Conservation (phyloP, 1,139 yeast genomes). For the Candida sanyaensis region DNA sequence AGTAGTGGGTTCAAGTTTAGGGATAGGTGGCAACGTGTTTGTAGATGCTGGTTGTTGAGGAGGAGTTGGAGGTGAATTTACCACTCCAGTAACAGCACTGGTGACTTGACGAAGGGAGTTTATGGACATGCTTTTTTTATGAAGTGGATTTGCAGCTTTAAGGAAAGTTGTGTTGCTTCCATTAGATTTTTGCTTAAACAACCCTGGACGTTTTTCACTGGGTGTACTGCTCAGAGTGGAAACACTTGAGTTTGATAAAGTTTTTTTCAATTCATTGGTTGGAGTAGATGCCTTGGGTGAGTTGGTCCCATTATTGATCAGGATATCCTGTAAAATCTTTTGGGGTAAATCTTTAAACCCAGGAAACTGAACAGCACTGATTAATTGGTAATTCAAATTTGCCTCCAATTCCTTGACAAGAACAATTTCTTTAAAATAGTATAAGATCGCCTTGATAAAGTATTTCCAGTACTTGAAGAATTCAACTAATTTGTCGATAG, state of each 20-base stretch:
- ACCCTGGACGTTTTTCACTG: conserved; percentile 28
- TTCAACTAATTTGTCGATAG: conserved; percentile 52
- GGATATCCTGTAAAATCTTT: conserved; percentile 16
- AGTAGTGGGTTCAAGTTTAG: conserved; percentile 10
- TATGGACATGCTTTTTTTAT: conserved; percentile 21
- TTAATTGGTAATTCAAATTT: conserved; percentile 61
- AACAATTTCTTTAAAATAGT: conserved; percentile 62
- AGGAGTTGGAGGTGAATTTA: conserved; percentile 7
- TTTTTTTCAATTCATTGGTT: conserved; percentile 25
- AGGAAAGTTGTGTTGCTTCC: conserved; percentile 16
- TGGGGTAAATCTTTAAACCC: conserved; percentile 40
- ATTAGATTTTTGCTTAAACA: conserved; percentile 37
- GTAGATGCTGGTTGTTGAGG: conserved; percentile 4
- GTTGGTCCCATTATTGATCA: conserved; percentile 10
- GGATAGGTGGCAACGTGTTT: neutral
- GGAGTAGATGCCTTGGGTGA: conserved; percentile 22
- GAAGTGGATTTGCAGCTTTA: conserved; percentile 15
- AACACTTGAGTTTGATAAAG: conserved; percentile 19
- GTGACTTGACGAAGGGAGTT: conserved; percentile 9
- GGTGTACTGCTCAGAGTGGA: neutral
- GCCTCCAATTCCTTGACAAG: conserved; percentile 71
- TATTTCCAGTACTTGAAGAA: conserved; percentile 73
- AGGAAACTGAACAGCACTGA: conserved; percentile 62
- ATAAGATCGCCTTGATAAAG: conserved; percentile 60
- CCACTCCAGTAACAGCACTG: neutral